phyloP scores from a whole-genome alignment of 768 basidiomycete species.

The Tricholoma flavovirens region DNA sequence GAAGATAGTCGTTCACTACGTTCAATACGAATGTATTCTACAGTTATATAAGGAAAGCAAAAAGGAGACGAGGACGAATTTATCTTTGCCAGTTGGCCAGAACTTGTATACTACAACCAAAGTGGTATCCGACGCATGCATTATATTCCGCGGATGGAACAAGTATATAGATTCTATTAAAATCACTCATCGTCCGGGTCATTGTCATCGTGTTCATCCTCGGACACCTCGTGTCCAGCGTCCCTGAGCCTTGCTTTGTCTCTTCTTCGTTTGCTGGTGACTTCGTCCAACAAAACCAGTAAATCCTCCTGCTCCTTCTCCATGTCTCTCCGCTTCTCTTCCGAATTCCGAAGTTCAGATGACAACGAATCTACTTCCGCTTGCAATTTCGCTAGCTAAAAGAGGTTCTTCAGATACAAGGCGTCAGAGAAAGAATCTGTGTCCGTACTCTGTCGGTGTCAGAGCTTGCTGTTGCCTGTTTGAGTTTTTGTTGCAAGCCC shows the following conservation, averaged over 20 bases:
- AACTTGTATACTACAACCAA: too few relatives aligned
- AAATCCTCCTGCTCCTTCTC: conserved; percentile 98
- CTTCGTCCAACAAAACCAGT: conserved; percentile 87
- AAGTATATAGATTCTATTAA: background rate
- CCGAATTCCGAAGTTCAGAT: conserved; percentile 42
- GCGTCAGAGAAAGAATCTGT: background rate
- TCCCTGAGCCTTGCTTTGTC: conserved; percentile 78
- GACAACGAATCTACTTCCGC: conserved; percentile 42
- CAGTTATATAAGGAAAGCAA: too few relatives aligned
- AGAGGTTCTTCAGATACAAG: background rate
- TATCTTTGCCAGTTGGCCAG: too few relatives aligned
- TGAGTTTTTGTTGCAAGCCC: conserved; percentile 53
- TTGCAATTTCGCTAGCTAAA: conserved; percentile 42
- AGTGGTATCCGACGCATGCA: too few relatives aligned
- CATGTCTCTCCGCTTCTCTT: conserved; percentile 68
- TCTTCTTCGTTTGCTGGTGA: conserved; percentile 74
- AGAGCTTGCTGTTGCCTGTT: conserved; percentile 27
- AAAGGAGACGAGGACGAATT: too few relatives aligned
- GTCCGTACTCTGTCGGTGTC: conserved; percentile 33
- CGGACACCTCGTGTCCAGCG: conserved; percentile 82
- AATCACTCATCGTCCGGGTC: conserved; percentile 40
- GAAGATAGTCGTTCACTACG: too few relatives aligned
- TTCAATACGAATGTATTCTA: too few relatives aligned
- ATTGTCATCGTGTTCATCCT: conserved; percentile 81
- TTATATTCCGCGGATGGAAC: background rate